Evolutionary conservation across 176 grass and related monocot species (phyloP).

Genomic region (Carex kokanica): DNA sequence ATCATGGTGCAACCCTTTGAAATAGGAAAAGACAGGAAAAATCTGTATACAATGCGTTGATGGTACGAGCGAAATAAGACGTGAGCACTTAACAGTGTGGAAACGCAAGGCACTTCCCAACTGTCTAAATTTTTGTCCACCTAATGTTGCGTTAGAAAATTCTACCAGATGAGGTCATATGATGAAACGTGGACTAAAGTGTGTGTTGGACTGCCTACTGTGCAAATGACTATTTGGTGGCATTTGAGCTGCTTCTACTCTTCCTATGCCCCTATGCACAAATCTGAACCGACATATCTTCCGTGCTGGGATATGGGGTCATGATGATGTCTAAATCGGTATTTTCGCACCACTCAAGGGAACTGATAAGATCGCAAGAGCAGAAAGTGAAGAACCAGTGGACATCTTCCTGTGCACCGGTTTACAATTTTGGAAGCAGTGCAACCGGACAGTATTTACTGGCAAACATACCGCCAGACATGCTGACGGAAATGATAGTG

Average conservation of each 20-base stretch:
- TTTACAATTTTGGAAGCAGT: not conserved
- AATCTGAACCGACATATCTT: not conserved
- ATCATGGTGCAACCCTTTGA: no score
- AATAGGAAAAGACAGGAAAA: no score
- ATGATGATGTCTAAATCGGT: not conserved
- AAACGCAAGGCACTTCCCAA: not conserved
- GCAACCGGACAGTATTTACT: not conserved
- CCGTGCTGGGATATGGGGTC: not conserved
- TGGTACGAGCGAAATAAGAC: not conserved
- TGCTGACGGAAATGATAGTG: not conserved
- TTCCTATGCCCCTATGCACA: not conserved
- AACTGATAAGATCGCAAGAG: not conserved
- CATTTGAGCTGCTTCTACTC: not conserved
- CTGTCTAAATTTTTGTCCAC: not conserved
- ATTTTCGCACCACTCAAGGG: not conserved
- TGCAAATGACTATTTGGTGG: not conserved
- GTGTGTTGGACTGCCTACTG: not conserved
- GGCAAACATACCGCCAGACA: not conserved
- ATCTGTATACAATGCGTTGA: no score
- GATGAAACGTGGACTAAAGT: not conserved
- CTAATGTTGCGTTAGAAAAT: not conserved
- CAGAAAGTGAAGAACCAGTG: not conserved
- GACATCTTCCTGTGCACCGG: not conserved
- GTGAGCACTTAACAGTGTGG: not conserved
- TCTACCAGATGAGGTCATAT: not conserved